Evolutionary conservation across 257 asterid species (phyloP).

Genomic region (Asclepias syriaca): DNA sequence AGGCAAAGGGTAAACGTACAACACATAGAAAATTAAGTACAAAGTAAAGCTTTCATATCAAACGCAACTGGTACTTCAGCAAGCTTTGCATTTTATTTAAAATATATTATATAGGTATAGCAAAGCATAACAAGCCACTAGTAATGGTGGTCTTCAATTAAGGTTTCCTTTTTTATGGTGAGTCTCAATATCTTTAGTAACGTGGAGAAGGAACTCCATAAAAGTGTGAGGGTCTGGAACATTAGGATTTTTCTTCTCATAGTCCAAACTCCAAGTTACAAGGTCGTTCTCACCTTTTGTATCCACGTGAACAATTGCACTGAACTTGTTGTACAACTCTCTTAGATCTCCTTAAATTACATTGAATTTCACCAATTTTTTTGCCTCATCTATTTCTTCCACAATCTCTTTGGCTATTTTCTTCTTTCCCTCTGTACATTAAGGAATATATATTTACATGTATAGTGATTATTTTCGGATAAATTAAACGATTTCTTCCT

Average conservation of each 20-base stretch:
- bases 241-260: slow-evolving; percentile 5
- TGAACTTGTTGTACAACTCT: slow-evolving; percentile 16
- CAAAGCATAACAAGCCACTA: too few species aligned
- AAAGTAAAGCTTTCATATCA: too few species aligned
- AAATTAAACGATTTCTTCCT: too few species aligned
- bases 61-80: too few species aligned
- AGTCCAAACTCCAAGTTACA: slow-evolving; percentile 22
- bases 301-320: slow-evolving; percentile 14
- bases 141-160: too few species aligned
- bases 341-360: slow-evolving; percentile 20
- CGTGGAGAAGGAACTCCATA: not conserved
- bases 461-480: too few species aligned
- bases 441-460: too few species aligned
- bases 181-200: slow-evolving; percentile 24
- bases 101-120: too few species aligned
- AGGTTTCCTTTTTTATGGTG: not conserved
- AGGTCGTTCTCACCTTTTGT: slow-evolving; percentile 4
- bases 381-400: slow-evolving; percentile 22
- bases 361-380: slow-evolving; percentile 16
- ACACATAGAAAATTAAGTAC: too few species aligned
- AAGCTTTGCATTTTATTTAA: too few species aligned
- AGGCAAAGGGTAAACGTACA: too few species aligned
- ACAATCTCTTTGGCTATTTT: slow-evolving; percentile 14
- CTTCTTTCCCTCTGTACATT: slow-evolving; percentile 16
- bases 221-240: slow-evolving; percentile 14